A percentile compares a stretch with the other conserved stretches of the same genome.
These are phyloP conservation scores for Pontederia paniculata DNA, from an alignment of 176 grass and related monocot genomes.

Conservation along the genomic window DNA sequence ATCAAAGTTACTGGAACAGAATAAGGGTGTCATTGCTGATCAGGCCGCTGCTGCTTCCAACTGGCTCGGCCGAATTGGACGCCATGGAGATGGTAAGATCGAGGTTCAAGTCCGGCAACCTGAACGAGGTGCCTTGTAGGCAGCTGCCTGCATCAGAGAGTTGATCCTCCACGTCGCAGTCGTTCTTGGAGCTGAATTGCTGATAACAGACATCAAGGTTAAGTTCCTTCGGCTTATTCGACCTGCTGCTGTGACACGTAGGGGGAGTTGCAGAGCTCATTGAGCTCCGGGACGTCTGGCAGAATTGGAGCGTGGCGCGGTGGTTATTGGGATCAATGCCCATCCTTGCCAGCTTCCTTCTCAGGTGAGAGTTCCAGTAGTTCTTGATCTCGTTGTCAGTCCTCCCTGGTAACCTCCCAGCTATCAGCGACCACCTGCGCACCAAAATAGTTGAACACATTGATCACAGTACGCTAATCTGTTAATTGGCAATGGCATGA, in stretches of 20 bases:
- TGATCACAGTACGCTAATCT: neutral
- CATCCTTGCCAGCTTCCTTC: conserved; percentile 2
- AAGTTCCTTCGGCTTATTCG: neutral
- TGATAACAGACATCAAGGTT: too few relatives aligned
- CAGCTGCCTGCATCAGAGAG: conserved; percentile 1
- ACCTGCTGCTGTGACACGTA: too few relatives aligned
- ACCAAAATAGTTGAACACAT: neutral
- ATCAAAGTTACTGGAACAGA: too few relatives aligned
- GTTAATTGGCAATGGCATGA: too few relatives aligned
- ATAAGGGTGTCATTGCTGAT: too few relatives aligned
- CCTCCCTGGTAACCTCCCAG: conserved; percentile 41
- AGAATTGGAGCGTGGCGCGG: neutral
- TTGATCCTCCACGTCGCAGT: neutral
- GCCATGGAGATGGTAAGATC: conserved; percentile 8
- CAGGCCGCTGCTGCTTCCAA: too few relatives aligned
- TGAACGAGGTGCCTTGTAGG: neutral
- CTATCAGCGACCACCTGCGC: conserved; percentile 35
- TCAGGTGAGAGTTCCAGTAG: conserved; percentile 34
- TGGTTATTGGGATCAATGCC: conserved; percentile 9
- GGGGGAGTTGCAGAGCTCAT: too few relatives aligned
- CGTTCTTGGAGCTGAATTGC: too few relatives aligned
- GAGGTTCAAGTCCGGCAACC: conserved; percentile 16
- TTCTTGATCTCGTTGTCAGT: conserved; percentile 26
- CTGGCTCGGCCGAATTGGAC: neutral
- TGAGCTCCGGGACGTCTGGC: neutral